Evolutionary conservation across 1,139 yeast species (phyloP).

Genomic region (Sugiyamaella xylanicola): DNA sequence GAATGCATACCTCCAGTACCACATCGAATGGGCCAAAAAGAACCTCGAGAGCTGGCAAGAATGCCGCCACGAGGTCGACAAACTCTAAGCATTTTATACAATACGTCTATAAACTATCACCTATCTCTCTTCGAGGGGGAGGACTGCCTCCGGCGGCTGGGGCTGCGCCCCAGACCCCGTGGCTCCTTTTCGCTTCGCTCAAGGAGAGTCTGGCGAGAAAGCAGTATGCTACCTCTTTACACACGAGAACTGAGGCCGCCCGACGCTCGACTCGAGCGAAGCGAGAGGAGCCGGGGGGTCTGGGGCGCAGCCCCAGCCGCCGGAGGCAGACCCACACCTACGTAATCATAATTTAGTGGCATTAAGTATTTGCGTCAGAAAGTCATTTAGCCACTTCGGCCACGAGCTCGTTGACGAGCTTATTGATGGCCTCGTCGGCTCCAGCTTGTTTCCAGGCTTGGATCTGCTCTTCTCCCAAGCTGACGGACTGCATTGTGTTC

Average conservation of each 20-base stretch:
- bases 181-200: no score
- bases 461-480: conserved; percentile 7
- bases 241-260: no score
- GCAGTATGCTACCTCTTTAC: no score
- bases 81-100: conserved; percentile 18
- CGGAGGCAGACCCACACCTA: no score
- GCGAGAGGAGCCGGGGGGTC: no score
- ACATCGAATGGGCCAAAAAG: conserved; percentile 70
- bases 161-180: no score
- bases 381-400: neutral
- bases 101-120: neutral
- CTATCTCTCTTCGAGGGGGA: no score
- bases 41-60: conserved; percentile 76
- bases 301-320: no score
- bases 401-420: neutral
- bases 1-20: conserved; percentile 57
- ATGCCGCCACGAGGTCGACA: conserved; percentile 46
- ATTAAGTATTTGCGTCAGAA: neutral
- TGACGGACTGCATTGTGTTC: conserved; percentile 1
- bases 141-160: no score
- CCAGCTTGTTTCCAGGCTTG: conserved; percentile 5
- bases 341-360: no score
- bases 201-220: no score
- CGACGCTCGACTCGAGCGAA: no score
- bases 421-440: neutral